Conservation (phyloP, 2,329 filamentous ascomycete species). For the Fusarium paranaense region DNA sequence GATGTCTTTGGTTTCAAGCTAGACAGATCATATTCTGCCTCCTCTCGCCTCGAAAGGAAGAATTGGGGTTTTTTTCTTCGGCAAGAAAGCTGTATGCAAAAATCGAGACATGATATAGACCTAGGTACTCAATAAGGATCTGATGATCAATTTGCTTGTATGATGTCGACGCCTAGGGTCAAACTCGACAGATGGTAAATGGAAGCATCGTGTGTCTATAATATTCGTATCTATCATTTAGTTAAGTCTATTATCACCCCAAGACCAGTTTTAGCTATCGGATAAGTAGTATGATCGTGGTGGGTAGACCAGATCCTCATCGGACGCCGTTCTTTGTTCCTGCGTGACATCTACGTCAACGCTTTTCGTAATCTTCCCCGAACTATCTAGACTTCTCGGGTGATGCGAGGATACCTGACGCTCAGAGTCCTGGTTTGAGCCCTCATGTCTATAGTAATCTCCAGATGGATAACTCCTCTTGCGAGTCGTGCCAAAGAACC, state of each 20-base stretch:
- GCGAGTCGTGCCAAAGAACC: slow-evolving; percentile 9
- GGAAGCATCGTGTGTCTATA: not conserved
- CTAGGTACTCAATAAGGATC: not conserved
- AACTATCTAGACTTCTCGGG: not conserved
- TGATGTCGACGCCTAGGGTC: not conserved
- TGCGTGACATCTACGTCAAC: slow-evolving; percentile 2
- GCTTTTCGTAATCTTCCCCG: slow-evolving; percentile 11
- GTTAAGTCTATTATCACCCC: not conserved
- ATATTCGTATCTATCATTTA: not conserved
- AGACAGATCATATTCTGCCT: not conserved
- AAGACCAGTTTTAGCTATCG: not conserved
- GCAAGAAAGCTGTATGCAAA: not conserved
- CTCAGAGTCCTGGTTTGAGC: slow-evolving; percentile 8
- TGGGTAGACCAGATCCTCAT: slow-evolving; percentile 15
- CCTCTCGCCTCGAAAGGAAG: not conserved
- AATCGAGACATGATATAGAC: not conserved
- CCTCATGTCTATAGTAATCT: slow-evolving; percentile 7
- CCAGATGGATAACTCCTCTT: slow-evolving; percentile 7
- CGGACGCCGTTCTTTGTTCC: slow-evolving; percentile 4
- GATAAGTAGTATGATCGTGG: slow-evolving; percentile 2
- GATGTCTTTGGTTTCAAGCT: not conserved
- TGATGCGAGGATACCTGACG: not conserved
- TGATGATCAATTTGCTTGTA: not conserved
- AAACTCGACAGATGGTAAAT: not conserved
- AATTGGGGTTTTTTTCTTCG: not conserved